phyloP scores from a whole-genome alignment of 2,329 filamentous ascomycete genomes.

The Aulographum hederae region DNA sequence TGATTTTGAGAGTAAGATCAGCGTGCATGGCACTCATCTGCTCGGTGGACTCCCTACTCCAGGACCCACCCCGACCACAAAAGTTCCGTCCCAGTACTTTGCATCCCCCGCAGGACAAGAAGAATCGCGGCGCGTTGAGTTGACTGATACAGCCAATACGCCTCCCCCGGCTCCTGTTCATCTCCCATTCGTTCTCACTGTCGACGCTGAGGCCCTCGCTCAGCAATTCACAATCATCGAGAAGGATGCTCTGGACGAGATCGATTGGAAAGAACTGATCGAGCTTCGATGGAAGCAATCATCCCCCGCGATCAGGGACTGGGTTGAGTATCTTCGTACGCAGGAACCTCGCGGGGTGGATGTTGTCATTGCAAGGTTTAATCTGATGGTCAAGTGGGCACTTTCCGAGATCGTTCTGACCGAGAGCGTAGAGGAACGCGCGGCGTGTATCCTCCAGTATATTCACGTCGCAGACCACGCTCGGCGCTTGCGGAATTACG shows the following conservation, averaged over 20 bases:
- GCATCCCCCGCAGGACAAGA: too few relatives aligned
- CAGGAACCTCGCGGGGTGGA: constrained; percentile 60
- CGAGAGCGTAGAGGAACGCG: constrained; percentile 50
- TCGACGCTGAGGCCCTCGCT: constrained; percentile 60
- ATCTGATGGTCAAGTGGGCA: constrained; percentile 76
- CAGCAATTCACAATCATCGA: constrained; percentile 76
- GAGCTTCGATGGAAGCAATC: constrained; percentile 68
- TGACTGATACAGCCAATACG: too few relatives aligned
- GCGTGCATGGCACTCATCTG: constrained; percentile 12
- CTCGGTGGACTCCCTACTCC: constrained; percentile 18
- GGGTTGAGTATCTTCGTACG: constrained; percentile 53
- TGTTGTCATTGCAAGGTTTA: constrained; percentile 72
- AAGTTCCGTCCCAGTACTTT: too few relatives aligned
- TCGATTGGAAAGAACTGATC: constrained; percentile 76
- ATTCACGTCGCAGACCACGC: constrained; percentile 68
- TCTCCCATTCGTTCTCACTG: constrained; percentile 63
- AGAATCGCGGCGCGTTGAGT: too few relatives aligned
- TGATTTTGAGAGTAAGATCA: constrained; percentile 10
- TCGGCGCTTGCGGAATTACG: constrained; percentile 61
- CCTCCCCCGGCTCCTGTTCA: constrained; percentile 32
- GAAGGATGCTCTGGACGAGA: constrained; percentile 72
- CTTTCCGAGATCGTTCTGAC: constrained; percentile 66
- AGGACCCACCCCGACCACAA: constrained; percentile 18
- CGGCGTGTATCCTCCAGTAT: constrained; percentile 59
- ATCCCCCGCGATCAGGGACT: constrained; percentile 49